Evolutionary conservation across 1,284 basidiomycete species (phyloP), one percentile per base, ranked within the genome.

Genomic region (Neonothopanus nambi): DNA sequence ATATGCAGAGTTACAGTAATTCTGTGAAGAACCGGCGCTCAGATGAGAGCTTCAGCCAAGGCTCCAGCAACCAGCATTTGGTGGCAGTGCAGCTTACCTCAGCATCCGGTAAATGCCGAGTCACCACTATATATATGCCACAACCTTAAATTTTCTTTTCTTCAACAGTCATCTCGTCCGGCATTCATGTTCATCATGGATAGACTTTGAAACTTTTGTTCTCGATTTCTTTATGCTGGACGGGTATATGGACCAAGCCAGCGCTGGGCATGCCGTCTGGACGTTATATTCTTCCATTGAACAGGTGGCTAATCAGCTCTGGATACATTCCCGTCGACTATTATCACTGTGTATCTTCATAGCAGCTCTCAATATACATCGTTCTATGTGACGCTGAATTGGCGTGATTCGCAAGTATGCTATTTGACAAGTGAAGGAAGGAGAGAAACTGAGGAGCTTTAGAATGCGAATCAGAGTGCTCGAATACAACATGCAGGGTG

Each of bases 231-330:
- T 26, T n/a, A 3, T 47, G 45, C 37, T 47, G 45, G 44, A n/a
- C 21, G 45, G 3, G 28, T 35, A 37, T n/a, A 37, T 30, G 33
- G 37, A 47, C 12, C 24, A 23, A n/a, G 20, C 45, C 21, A 23
- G 45, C 33, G 45, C 45, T 47, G 45, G 45, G 45, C 45, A 47
- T 38, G 45, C 36, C 45, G 33, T 38, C 45, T 47, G 20, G 33
- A 35, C 45, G 45, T 47, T 46, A 2, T 24, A 5, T 28, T 47
- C 11, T 11, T 37, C 35, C 37, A 80, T 69, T 70, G 80, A 77
- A 73, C 64, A 69, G 65, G 74, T 74, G 85, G 82, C 76, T 80
- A 87, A 87, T 87, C 84, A 85, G 85, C 71, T 78, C 71, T 73
- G 77, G 81, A 67, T 70, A 85, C 80, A 87, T 63, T 57, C 61